Percentiles rank a stretch among this genome's conserved stretches.
Evolutionary conservation across 164 flowering plant genomes (phyloP).

Genomic region (Amborella trichopoda): DNA sequence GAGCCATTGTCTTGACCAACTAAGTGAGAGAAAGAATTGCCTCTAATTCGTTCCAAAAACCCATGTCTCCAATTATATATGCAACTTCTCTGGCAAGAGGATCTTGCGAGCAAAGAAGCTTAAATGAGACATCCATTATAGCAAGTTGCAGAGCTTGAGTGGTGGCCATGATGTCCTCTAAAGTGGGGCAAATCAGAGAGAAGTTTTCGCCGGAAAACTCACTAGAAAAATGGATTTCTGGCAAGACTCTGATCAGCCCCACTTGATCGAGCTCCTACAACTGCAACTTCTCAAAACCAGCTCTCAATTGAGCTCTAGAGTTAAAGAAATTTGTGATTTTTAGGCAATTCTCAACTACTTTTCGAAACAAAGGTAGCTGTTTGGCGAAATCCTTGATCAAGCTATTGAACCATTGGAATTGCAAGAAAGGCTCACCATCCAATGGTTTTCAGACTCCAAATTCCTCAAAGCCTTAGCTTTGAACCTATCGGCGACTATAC

Average conservation of each 20-base stretch:
- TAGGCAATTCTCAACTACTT: slow-evolving; percentile 41
- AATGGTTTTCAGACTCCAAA: slow-evolving; percentile 70
- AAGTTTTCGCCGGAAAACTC: slow-evolving; percentile 20
- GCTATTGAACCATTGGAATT: slow-evolving; percentile 56
- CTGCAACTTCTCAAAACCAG: slow-evolving; percentile 54
- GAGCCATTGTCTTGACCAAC: slow-evolving; percentile 57
- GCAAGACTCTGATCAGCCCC: slow-evolving; percentile 39
- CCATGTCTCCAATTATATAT: slow-evolving; percentile 52
- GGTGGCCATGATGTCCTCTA: slow-evolving; percentile 54
- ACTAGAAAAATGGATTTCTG: too few species aligned
- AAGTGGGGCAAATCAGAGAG: slow-evolving; percentile 28
- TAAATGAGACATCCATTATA: slow-evolving; percentile 51
- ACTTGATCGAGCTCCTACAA: slow-evolving; percentile 58
- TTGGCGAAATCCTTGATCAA: slow-evolving; percentile 66
- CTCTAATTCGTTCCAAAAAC: slow-evolving; percentile 78
- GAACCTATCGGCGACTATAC: slow-evolving; percentile 74
- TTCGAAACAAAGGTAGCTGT: slow-evolving; percentile 56
- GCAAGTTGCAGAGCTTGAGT: slow-evolving; percentile 57
- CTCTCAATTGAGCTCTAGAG: slow-evolving; percentile 38
- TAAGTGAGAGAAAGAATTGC: slow-evolving; percentile 62
- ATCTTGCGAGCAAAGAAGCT: slow-evolving; percentile 56
- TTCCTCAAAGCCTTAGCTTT: slow-evolving; percentile 65
- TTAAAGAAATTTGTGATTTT: slow-evolving; percentile 59
- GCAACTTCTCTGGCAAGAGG: slow-evolving; percentile 49
- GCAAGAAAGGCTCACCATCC: slow-evolving; percentile 88